Evolutionary conservation across 2,329 filamentous ascomycete genomes (phyloP), one percentile per base, ranked within the genome.

Genomic region (Xylariaceae sp.): DNA sequence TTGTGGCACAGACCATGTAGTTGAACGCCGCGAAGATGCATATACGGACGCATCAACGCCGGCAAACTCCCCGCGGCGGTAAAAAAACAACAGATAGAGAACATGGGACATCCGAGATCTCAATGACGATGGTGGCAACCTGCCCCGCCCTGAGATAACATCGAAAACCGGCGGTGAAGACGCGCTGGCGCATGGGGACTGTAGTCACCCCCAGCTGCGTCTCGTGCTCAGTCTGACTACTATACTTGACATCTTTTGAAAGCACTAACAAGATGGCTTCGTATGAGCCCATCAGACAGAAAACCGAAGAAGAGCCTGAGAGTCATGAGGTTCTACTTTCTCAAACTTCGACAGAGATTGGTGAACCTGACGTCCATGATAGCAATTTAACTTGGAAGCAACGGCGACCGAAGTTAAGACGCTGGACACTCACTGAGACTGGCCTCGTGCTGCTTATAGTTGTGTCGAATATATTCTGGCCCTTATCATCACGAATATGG

Each of bases 241-340:
- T n/a, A n/a, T n/a, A n/a, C n/a, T n/a, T n/a, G n/a, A n/a, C n/a
- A n/a, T n/a, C n/a, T n/a, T n/a, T n/a, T n/a, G n/a, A n/a, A n/a
- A n/a, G n/a, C n/a, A n/a, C n/a, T n/a, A n/a, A n/a, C n/a, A 36
- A 26, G 37, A 46, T 46, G 43, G 13, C 43, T 36, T 26, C 32
- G 23, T 46, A 46, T n/a, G 32, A 24, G 15, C 21, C 32, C 5
- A 8, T 46, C 15, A 27, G 27, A 6, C 43, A 46, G n/a, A 46
- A 36, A 23, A 35, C 15, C 21, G 43, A 46, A 35, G 43, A 26
- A 13, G 32, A 26, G 23, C 21, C 9, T 18, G 43, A 29, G 13
- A 26, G n/a, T 6, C 15, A 46, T n/a, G 21, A 46, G 23, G 15
- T 26, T 16, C 15, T 36, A 7, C 23, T 37, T 46, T 36, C 30